Conservation (phyloP, 176 grass and related monocot species). For the Hordeum marinum region DNA sequence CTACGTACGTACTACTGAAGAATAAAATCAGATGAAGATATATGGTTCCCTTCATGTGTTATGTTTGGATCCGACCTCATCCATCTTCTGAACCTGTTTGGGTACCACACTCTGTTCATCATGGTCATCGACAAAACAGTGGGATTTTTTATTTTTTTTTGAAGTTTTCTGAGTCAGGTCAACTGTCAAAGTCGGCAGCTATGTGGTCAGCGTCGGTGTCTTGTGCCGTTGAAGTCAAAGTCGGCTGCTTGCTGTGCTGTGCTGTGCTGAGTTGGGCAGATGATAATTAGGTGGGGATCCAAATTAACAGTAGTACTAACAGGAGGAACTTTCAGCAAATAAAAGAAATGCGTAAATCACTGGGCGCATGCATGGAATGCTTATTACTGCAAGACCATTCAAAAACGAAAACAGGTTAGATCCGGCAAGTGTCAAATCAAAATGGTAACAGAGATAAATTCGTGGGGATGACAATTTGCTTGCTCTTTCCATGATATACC, state of each 20-base stretch:
- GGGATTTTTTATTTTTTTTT: neutral
- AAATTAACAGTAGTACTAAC: too few species aligned
- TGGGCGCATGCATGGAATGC: neutral
- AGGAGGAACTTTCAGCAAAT: neutral
- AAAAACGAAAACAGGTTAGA: neutral
- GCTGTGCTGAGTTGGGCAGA: neutral
- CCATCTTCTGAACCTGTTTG: too few species aligned
- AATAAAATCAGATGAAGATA: neutral
- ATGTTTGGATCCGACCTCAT: neutral
- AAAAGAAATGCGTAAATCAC: neutral
- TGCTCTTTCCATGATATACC: neutral
- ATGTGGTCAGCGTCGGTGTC: neutral
- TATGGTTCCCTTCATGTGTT: neutral
- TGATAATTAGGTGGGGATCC: too few species aligned
- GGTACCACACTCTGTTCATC: too few species aligned
- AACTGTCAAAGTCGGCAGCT: constrained; percentile 19
- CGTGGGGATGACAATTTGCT: neutral
- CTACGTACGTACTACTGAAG: neutral
- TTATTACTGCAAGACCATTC: neutral
- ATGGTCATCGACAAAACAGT: neutral
- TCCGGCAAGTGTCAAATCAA: neutral
- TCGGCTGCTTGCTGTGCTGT: neutral
- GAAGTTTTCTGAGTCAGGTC: neutral
- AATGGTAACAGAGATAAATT: neutral
- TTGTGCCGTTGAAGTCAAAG: constrained; percentile 19